phyloP scores from a whole-genome alignment of 2,329 filamentous ascomycete species.

The Ophiostoma sp. region DNA sequence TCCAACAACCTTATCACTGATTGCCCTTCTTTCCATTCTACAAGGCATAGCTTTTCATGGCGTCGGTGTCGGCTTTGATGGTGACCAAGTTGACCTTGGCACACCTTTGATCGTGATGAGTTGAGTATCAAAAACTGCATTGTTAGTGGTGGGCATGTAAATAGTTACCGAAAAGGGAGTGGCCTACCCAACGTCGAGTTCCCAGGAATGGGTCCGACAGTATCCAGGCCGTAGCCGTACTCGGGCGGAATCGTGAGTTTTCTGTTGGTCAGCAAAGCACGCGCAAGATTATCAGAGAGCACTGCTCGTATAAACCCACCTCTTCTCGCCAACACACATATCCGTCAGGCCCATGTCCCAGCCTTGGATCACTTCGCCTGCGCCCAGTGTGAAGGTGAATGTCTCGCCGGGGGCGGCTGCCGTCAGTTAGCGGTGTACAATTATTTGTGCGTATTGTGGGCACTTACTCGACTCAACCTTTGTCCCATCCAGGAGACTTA shows the following conservation, averaged over 20 bases:
- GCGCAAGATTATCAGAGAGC: neutral
- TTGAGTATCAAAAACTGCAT: slow-evolving; percentile 5
- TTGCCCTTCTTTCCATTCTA: neutral
- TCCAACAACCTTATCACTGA: too few relatives aligned
- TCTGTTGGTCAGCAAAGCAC: neutral
- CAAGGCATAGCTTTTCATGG: neutral
- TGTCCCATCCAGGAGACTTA: slow-evolving; percentile 4
- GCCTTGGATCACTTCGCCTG: slow-evolving; percentile 5
- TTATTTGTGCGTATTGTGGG: fast-evolving
- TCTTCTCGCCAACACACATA: slow-evolving; percentile 16
- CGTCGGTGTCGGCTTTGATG: neutral
- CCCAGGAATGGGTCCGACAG: neutral
- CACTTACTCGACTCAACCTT: slow-evolving; percentile 9
- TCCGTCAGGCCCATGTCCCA: slow-evolving; percentile 8
- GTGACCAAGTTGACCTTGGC: neutral
- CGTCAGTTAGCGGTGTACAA: neutral
- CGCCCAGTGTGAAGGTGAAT: slow-evolving; percentile 10
- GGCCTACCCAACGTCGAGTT: slow-evolving; percentile 16
- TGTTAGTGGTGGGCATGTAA: neutral
- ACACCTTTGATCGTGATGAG: slow-evolving; percentile 1
- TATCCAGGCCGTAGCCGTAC: neutral
- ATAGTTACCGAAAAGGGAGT: neutral
- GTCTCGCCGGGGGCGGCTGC: slow-evolving; percentile 10
- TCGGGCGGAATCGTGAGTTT: slow-evolving; percentile 14
- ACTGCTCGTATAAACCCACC: neutral